Evolutionary conservation across 352 stramenopile species (phyloP).

Genomic region (Phytophthora agathidicida): DNA sequence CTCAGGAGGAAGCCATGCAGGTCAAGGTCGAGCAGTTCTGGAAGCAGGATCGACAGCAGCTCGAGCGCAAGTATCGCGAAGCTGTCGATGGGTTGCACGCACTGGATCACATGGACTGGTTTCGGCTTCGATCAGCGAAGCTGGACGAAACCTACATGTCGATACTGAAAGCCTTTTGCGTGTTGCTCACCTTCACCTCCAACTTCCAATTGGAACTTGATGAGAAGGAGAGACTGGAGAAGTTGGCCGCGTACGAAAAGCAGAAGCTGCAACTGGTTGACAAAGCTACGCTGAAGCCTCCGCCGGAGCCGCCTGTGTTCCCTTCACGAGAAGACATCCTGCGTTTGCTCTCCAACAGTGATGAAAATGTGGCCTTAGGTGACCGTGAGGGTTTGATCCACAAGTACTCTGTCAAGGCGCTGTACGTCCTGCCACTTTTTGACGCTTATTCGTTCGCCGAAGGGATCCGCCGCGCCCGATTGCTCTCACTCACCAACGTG

Average conservation of each 20-base stretch:
- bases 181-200: slow-evolving; percentile 75
- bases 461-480: slow-evolving; percentile 57
- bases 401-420: slow-evolving; percentile 74
- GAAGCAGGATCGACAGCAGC: slow-evolving; percentile 60
- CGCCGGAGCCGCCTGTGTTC: slow-evolving; percentile 29
- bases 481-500: slow-evolving; percentile 67
- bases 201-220: slow-evolving; percentile 63
- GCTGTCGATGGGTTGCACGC: slow-evolving; percentile 57
- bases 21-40: slow-evolving; percentile 82
- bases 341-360: slow-evolving; percentile 70
- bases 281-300: slow-evolving; percentile 18
- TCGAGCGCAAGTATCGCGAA: slow-evolving; percentile 69
- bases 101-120: slow-evolving; percentile 76
- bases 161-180: slow-evolving; percentile 68
- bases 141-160: slow-evolving; percentile 67
- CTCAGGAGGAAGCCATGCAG: slow-evolving; percentile 76
- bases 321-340: slow-evolving; percentile 69
- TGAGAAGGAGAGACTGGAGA: slow-evolving; percentile 20
- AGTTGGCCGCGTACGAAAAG: slow-evolving; percentile 30
- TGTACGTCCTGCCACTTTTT: slow-evolving; percentile 83
- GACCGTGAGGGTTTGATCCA: slow-evolving; percentile 85
- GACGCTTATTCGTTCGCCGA: slow-evolving; percentile 83
- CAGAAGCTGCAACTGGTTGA: slow-evolving; percentile 23
- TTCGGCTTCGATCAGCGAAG: slow-evolving; percentile 63
- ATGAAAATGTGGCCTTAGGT: slow-evolving; percentile 83